Evolutionary conservation across 768 basidiomycete species (phyloP), one percentile per base, ranked within the genome.

Genomic region (Trametes elegans): DNA sequence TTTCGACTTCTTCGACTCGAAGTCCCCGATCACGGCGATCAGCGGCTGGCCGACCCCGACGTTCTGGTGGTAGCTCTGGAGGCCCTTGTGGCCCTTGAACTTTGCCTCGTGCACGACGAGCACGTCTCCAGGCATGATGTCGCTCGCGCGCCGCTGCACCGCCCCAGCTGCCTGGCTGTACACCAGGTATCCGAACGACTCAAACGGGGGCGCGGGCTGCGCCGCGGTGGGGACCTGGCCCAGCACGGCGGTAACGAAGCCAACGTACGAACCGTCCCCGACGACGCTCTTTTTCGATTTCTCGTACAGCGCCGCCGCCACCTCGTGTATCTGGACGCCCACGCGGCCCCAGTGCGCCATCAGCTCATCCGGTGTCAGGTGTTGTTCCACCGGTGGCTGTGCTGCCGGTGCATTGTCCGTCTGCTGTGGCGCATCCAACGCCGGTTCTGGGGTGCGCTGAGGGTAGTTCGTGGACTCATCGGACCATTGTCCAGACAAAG

Each of bases 101-200:
- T 78, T 85, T 40, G 89, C 90, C 53, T 93, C 90, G 46, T 77
- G 73, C 54, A 95, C 70, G 57, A 82, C 79, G 42, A 93, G 76
- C 9, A 97, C 72, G 69, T 97, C 94, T 2, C 94, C 94, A 0
- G 93, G 88, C 79, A 88, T 75, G 55, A 93, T 89, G 19, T 95
- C 93, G 62, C 85, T 87, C 28, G 78, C 74, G 44, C 90, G 78
- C 58, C 83, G 83, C 70, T 85, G 82, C 55, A 96, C 89, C 11
- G 82, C 71, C 0, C 65, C 62, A 0, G 79, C 88, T 27, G 75
- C 80, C 72, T 94, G 92, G 57, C 77, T 74, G 64, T 91, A 95
- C 27, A 94, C 76, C 7, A 88, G 71, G 65, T 90, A 83, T 0
- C 93, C 94, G 64, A 83, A 90, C 13, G 63, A 63, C 14, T 75